Evolutionary conservation across 2,329 filamentous ascomycete species (phyloP), one percentile per base, ranked within the genome.

Genomic region (Tympanopsis confertula): DNA sequence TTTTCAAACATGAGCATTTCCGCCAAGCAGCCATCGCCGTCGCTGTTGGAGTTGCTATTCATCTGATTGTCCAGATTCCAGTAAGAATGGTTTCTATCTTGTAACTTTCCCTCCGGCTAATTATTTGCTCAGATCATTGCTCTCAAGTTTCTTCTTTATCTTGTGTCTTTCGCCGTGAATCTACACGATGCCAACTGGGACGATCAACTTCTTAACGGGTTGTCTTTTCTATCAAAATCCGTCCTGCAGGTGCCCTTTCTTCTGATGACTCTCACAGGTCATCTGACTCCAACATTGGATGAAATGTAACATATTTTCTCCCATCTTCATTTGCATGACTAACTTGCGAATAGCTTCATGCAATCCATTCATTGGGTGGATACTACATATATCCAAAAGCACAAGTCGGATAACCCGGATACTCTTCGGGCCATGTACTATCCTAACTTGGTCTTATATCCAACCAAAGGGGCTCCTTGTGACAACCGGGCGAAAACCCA

Each of bases 181-280:
- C 70, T 93, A 38, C 74, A 87, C 42, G 59, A 71, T 32, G 73
- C 76, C 2, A 78, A 78, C 24, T 95, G 88, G 88, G 86, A 94
- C 53, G 74, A 94, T 48, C 75, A 69, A 13, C 57, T 95, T 13
- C 63, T 88, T 14, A 69, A 74, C 38, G 76, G 80, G 2, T 66
- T 96, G 38, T 69, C 85, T 48, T 94, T 95, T 54, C 61, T 95
- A 41, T 84, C 88, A 53, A 80, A 93, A 52, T 86, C 86, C 45
- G 88, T 96, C 10, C 77, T 98, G n/a, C 91, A 96, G 57, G 68
- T 93, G 0, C 89, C 91, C 0, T 86, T 98, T 55, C 88, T 96
- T 54, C 70, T 96, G 41, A 95, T 95, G 87, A 82, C 78, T 5
- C 65, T 94, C 45, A 91, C 95, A 83, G 79, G 86, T 50, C 91